Base-by-base conservation (phyloP, 768 basidiomycete species). In the Lentinula lateritia region DNA sequence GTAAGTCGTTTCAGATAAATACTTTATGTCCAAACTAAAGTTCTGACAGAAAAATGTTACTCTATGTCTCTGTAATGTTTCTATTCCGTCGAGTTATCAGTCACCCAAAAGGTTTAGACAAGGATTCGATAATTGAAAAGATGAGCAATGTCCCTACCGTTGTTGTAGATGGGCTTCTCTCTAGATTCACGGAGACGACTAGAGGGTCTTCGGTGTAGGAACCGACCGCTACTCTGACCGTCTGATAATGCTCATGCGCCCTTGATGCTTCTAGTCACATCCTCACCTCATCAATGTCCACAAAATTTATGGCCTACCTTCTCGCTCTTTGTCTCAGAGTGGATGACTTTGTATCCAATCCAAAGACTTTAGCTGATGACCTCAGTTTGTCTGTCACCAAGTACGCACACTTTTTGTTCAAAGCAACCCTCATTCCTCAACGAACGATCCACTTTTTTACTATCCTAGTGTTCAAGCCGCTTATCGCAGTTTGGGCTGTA, bases 51-150 rank as follows among this genome's bases (percentile, higher is more conserved):
- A 90, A 88, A 74, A 83, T 90, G 52, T 66, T 94, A 35, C 75
- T 88, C 61, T 95, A 93, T 75, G 87, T 96, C 64, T 86, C 93
- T 0, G 75, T 83, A n/a, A 87, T 98, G 82, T 76, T 95, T 62
- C 76, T 81, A 8, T 90, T 95, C 74, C 80, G 83, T 50, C 76
- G 78, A 64, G 68, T 79, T 0, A 73, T 79, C 6, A 66, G 69
- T 34, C 65, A 65, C 60, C 74, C 74, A 60, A 56, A 73, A 72
- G 64, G 71, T 36, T 64, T 83, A 67, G 70, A 83, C 48, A 83
- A 85, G 66, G 78, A 82, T 10, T 75, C 76, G 13, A 61, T 91
- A 7, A 75, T 80, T 43, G 83, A 88, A 50, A 81, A 81, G 61
- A 74, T 96, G 61, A 67, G 78, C 0, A 72, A 74, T 3, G 78